phyloP scores from a whole-genome alignment of 106 monocot genomes.

The Allium sativum region DNA sequence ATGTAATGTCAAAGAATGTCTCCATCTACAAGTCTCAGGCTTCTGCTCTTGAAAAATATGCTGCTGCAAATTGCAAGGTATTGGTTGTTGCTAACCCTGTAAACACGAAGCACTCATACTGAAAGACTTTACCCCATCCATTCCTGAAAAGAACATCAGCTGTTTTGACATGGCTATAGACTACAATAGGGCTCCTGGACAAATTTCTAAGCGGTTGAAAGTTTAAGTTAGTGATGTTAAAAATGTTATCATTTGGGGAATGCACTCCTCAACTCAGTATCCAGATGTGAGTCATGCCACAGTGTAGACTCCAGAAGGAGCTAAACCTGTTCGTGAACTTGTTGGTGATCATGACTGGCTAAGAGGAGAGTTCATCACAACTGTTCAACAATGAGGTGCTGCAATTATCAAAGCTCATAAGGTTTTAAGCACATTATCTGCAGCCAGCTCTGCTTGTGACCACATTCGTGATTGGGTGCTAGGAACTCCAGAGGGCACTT shows the following conservation, averaged over 20 bases:
- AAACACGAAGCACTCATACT: conserved; percentile 38
- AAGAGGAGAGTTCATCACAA: conserved; percentile 40
- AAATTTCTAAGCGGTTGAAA: conserved; percentile 38
- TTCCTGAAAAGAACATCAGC: conserved; percentile 61
- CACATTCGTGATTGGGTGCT: conserved; percentile 60
- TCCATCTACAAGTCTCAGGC: conserved; percentile 59
- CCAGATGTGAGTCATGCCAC: conserved; percentile 61
- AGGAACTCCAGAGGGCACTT: conserved; percentile 56
- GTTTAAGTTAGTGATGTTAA: conserved; percentile 43
- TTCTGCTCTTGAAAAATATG: conserved; percentile 45
- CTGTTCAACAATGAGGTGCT: conserved; percentile 47
- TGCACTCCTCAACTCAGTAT: conserved; percentile 68
- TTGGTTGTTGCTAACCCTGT: conserved; percentile 1
- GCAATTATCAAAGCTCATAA: conserved; percentile 53
- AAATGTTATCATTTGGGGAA: conserved; percentile 74
- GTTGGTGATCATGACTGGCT: conserved; percentile 49
- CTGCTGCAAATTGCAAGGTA: conserved; percentile 60
- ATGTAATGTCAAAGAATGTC: conserved; percentile 57
- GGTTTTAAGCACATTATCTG: conserved; percentile 49
- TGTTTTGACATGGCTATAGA: conserved; percentile 70
- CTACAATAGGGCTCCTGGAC: conserved; percentile 65
- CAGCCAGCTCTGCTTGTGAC: conserved; percentile 66
- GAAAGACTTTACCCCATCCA: conserved; percentile 58
- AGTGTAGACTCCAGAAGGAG: conserved; percentile 23
- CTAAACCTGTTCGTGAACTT: conserved; percentile 43